Percentiles rank a stretch among this genome's conserved stretches.
Evolutionary conservation across 2,329 filamentous ascomycete genomes (phyloP).

Genomic region (Rhynchosporium secalis): DNA sequence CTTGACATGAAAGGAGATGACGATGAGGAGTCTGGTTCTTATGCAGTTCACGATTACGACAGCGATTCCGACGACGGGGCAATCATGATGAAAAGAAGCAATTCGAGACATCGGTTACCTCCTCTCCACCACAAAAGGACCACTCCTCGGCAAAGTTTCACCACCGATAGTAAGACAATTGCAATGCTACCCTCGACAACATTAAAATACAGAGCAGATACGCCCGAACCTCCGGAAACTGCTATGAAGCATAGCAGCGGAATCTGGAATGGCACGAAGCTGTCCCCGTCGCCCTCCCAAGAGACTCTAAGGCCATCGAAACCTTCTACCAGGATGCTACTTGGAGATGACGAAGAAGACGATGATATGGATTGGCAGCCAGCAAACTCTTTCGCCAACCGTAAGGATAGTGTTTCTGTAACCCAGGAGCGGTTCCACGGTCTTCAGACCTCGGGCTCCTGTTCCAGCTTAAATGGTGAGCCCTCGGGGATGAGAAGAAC

Average conservation of each 20-base stretch:
- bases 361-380: slow-evolving; percentile 56
- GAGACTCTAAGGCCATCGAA: slow-evolving; percentile 73
- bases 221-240: slow-evolving; percentile 63
- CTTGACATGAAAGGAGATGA: slow-evolving; percentile 81
- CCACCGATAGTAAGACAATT: slow-evolving; percentile 64
- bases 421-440: slow-evolving; percentile 36
- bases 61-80: slow-evolving; percentile 61
- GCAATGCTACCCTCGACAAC: slow-evolving; percentile 68
- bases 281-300: slow-evolving; percentile 70
- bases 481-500: slow-evolving; percentile 70
- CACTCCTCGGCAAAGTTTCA: slow-evolving; percentile 48
- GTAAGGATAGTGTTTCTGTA: slow-evolving; percentile 36
- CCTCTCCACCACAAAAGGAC: slow-evolving; percentile 42
- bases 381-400: slow-evolving; percentile 32
- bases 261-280: slow-evolving; percentile 45
- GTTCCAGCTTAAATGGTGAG: slow-evolving; percentile 48
- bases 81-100: slow-evolving; percentile 71
- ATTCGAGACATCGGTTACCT: slow-evolving; percentile 47
- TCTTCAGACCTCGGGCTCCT: slow-evolving; percentile 41
- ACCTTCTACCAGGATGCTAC: slow-evolving; percentile 59
- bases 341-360: slow-evolving; percentile 48
- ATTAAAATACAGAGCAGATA: slow-evolving; percentile 57
- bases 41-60: slow-evolving; percentile 45
- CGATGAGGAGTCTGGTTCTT: slow-evolving; percentile 57
- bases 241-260: slow-evolving; percentile 61